phyloP scores from a whole-genome alignment of 805 yeast genomes.

The Ogataea saltuana region DNA sequence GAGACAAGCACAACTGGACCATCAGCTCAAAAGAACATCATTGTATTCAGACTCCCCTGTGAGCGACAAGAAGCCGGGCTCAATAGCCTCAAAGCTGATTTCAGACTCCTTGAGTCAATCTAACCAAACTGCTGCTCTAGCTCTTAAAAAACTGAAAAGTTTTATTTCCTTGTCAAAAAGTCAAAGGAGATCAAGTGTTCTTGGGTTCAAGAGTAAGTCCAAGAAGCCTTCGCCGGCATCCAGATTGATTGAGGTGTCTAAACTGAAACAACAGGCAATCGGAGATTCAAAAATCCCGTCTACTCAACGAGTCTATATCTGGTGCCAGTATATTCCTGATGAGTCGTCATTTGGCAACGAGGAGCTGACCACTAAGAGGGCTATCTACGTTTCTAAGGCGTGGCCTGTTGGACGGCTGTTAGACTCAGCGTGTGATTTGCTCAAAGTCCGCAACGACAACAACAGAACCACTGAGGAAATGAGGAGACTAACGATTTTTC shows the following conservation, averaged over 20 bases:
- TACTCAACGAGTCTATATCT: constrained; percentile 50
- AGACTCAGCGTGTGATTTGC: constrained; percentile 50
- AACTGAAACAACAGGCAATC: constrained; percentile 47
- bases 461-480: constrained; percentile 43
- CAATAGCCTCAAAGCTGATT: constrained; percentile 18
- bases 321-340: constrained; percentile 45
- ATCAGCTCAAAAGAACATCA: constrained; percentile 11
- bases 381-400: constrained; percentile 49
- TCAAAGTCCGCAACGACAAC: constrained; percentile 51
- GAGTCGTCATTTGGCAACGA: constrained; percentile 17
- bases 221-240: constrained; percentile 24
- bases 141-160: constrained; percentile 25
- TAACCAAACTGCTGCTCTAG: constrained; percentile 19
- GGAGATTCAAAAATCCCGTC: constrained; percentile 50
- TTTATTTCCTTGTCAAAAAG: constrained; percentile 20
- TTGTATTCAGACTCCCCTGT: constrained; percentile 16
- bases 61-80: constrained; percentile 2
- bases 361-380: constrained; percentile 24
- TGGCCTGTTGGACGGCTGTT: constrained; percentile 64
- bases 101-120: constrained; percentile 11
- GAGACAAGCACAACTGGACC: constrained; percentile 34
- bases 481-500: constrained; percentile 50
- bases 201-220: constrained; percentile 5
- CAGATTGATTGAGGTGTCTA: constrained; percentile 38
- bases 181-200: constrained; percentile 8